phyloP scores from a whole-genome alignment of 108 stramenopile species.

The Cyclotella sp. region DNA sequence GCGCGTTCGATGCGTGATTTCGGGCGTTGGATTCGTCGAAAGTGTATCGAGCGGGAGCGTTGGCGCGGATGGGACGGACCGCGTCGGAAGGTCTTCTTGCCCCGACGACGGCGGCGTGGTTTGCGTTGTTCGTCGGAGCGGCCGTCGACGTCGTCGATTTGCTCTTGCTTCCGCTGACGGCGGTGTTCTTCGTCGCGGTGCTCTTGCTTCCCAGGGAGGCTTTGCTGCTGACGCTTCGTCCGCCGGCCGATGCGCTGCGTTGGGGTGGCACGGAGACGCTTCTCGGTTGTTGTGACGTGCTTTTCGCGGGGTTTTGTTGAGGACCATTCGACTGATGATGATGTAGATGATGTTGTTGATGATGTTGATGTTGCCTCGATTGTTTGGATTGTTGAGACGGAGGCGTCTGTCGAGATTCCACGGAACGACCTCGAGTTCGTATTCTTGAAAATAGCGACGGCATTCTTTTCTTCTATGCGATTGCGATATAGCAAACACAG shows the following conservation, averaged over 20 bases:
- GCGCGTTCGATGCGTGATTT: neutral
- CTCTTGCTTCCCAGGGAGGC: too few relatives aligned
- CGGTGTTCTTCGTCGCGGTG: too few relatives aligned
- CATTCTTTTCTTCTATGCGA: too few relatives aligned
- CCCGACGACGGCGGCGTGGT: neutral
- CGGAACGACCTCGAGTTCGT: neutral
- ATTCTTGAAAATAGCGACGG: neutral
- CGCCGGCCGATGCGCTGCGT: too few relatives aligned
- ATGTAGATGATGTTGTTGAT: neutral
- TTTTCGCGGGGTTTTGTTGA: neutral
- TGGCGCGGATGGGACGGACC: neutral
- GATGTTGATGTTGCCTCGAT: neutral
- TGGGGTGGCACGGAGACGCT: too few relatives aligned
- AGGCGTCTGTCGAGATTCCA: neutral
- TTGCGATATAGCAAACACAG: too few relatives aligned
- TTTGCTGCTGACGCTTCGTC: too few relatives aligned
- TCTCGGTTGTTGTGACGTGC: neutral
- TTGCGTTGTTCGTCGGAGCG: too few relatives aligned
- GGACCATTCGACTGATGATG: too few relatives aligned
- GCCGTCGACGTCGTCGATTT: neutral
- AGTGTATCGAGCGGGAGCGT: neutral
- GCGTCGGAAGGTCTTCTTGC: neutral
- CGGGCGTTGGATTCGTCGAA: too few relatives aligned
- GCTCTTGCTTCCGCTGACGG: neutral
- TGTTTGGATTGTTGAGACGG: neutral